Percentiles rank a stretch among this genome's conserved stretches.
Conservation (phyloP, 805 yeast genomes). For the Teunomyces gatunensis region DNA sequence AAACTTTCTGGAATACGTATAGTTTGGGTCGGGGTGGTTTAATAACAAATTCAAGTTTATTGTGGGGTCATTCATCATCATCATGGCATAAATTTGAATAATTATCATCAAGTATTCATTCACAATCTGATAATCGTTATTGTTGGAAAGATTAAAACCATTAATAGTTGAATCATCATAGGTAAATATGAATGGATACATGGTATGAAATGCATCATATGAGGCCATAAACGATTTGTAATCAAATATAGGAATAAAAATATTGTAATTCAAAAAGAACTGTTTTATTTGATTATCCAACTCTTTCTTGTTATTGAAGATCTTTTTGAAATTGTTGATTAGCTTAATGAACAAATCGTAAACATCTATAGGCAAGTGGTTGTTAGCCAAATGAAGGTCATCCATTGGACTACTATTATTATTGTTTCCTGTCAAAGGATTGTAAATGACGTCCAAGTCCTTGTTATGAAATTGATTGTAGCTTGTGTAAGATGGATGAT, state of each 20-base stretch:
- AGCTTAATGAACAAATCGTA: slow-evolving; percentile 44
- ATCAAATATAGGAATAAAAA: slow-evolving; percentile 54
- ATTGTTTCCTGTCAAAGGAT: slow-evolving; percentile 33
- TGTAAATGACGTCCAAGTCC: slow-evolving; percentile 38
- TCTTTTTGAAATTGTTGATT: slow-evolving; percentile 41
- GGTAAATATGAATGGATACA: slow-evolving; percentile 47
- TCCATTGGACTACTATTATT: slow-evolving; percentile 8
- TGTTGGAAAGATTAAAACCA: slow-evolving; percentile 45
- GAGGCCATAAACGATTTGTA: slow-evolving; percentile 51
- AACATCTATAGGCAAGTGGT: slow-evolving; percentile 36
- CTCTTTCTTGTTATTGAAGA: slow-evolving; percentile 36
- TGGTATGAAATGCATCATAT: slow-evolving; percentile 46
- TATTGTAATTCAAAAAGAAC: slow-evolving; percentile 52
- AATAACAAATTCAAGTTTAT: slow-evolving; percentile 39
- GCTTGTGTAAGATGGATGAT: slow-evolving; percentile 38
- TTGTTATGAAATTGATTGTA: slow-evolving; percentile 35
- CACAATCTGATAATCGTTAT: slow-evolving; percentile 39
- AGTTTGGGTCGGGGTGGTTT: slow-evolving; percentile 37
- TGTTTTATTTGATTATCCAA: slow-evolving; percentile 48
- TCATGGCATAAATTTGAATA: slow-evolving; percentile 50
- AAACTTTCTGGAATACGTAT: slow-evolving; percentile 10
- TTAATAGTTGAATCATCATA: slow-evolving; percentile 46
- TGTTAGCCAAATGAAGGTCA: slow-evolving; percentile 6
- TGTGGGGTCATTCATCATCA: slow-evolving; percentile 50
- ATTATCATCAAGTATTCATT: slow-evolving; percentile 43